phyloP scores from a whole-genome alignment of 1,284 basidiomycete genomes.

The Anthracocystis walkeri region DNA sequence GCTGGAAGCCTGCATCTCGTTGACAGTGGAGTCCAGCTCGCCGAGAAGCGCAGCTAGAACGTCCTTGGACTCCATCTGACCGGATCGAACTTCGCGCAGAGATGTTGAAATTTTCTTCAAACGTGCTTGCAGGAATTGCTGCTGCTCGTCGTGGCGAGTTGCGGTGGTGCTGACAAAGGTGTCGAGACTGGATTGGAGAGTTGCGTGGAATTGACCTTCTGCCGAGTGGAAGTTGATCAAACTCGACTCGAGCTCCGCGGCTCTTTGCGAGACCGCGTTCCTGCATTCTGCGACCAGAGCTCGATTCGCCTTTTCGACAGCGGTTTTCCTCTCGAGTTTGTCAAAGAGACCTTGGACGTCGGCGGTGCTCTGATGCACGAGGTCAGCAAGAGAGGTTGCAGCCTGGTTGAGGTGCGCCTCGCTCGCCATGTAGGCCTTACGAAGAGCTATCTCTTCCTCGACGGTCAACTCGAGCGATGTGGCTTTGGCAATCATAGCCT shows the following conservation, averaged over 20 bases:
- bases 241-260: constrained; percentile 74
- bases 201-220: constrained; percentile 74
- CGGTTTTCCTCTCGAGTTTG: constrained; percentile 84
- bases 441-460: constrained; percentile 74
- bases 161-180: constrained; percentile 72
- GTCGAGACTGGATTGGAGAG: constrained; percentile 69
- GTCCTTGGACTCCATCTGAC: constrained; percentile 71
- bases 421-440: constrained; percentile 79
- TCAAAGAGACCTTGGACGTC: constrained; percentile 82
- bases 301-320: constrained; percentile 77
- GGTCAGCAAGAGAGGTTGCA: constrained; percentile 77
- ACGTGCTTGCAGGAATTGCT: constrained; percentile 70
- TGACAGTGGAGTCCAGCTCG: constrained; percentile 75
- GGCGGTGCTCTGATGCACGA: constrained; percentile 77
- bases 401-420: constrained; percentile 80
- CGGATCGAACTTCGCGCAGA: constrained; percentile 33
- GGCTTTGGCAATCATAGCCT: constrained; percentile 47
- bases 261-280: constrained; percentile 74
- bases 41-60: constrained; percentile 75
- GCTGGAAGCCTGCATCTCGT: constrained; percentile 75
- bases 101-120: constrained; percentile 28
- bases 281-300: constrained; percentile 77
- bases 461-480: constrained; percentile 42
- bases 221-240: constrained; percentile 77
- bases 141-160: constrained; percentile 75